Evolutionary conservation across 768 basidiomycete genomes (phyloP).

Genomic region (Lentinula edodes): DNA sequence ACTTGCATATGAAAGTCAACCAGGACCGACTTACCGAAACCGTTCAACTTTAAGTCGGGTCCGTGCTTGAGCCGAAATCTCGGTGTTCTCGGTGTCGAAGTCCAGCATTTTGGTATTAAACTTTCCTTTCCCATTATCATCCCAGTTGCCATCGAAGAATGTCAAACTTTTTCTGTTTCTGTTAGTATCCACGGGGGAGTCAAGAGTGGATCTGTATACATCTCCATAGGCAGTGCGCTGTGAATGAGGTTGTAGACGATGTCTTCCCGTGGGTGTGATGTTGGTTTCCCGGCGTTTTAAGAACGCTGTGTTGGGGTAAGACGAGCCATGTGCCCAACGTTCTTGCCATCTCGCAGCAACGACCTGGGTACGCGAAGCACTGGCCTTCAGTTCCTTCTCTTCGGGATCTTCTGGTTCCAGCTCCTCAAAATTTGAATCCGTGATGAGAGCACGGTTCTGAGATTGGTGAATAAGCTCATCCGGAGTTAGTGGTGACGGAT

Average conservation of each 20-base stretch:
- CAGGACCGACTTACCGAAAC: neutral
- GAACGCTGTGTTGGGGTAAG: slow-evolving; percentile 11
- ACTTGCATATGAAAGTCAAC: neutral
- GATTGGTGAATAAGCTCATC: slow-evolving; percentile 17
- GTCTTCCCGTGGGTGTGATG: slow-evolving; percentile 37
- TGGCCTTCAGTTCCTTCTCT: slow-evolving; percentile 12
- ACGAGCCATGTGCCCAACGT: slow-evolving; percentile 34
- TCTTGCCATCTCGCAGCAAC: slow-evolving; percentile 54
- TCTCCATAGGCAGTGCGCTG: neutral
- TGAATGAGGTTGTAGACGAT: slow-evolving; percentile 8
- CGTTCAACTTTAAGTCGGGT: neutral
- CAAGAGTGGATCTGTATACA: neutral
- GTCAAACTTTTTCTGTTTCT: neutral
- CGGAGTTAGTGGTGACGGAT: slow-evolving; percentile 35
- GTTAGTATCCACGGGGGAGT: too few species aligned
- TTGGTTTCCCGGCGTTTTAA: slow-evolving; percentile 44
- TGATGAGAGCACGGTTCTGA: neutral
- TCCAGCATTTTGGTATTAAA: neutral
- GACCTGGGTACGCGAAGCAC: slow-evolving; percentile 27
- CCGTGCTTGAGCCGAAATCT: neutral
- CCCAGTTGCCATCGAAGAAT: neutral
- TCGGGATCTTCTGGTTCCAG: slow-evolving; percentile 18
- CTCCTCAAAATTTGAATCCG: slow-evolving; percentile 9
- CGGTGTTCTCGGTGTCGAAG: neutral
- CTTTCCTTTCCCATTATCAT: neutral